Percentiles rank a stretch among this genome's conserved stretches.
Conservation (phyloP, 2,329 filamentous ascomycete genomes). For the Huntiella bhutanensis region DNA sequence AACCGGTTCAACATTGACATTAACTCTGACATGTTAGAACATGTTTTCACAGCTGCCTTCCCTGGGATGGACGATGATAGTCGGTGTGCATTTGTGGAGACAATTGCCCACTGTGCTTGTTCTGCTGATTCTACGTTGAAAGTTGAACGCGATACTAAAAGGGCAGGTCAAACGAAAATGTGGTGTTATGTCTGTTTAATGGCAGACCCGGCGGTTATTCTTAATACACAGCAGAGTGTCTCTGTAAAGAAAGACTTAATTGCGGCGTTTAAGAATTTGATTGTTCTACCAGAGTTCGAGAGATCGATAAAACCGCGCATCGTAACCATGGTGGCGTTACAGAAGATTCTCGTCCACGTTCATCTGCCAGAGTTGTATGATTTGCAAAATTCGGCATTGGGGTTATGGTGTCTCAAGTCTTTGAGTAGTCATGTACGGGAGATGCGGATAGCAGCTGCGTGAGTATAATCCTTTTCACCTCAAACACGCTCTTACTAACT, state of each 20-base stretch:
- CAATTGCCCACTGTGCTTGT: conserved; percentile 39
- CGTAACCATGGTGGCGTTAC: conserved; percentile 51
- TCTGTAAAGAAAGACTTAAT: conserved; percentile 1
- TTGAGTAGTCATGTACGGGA: conserved; percentile 73
- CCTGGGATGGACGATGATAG: conserved; percentile 26
- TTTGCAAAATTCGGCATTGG: conserved; percentile 46
- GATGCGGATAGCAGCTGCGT: conserved; percentile 63
- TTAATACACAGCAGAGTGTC: conserved; percentile 7
- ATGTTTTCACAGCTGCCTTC: conserved; percentile 21
- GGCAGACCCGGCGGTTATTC: conserved; percentile 5
- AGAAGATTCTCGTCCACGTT: conserved; percentile 50
- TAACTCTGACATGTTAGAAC: conserved; percentile 16
- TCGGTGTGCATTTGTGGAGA: conserved; percentile 33
- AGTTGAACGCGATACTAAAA: background rate
- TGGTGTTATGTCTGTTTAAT: conserved; percentile 9
- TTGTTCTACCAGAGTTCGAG: conserved; percentile 26
- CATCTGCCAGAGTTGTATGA: conserved; percentile 39
- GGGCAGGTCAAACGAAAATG: background rate
- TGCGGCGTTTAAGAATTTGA: conserved; percentile 25
- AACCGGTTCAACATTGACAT: conserved; percentile 16
- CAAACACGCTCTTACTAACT: background rate
- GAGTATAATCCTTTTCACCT: conserved; percentile 14
- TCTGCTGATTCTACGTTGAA: conserved; percentile 29
- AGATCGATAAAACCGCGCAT: conserved; percentile 44
- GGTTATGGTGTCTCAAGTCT: conserved; percentile 65